Conservation (phyloP, 768 basidiomycete genomes). For the Dioszegia hungarica region DNA sequence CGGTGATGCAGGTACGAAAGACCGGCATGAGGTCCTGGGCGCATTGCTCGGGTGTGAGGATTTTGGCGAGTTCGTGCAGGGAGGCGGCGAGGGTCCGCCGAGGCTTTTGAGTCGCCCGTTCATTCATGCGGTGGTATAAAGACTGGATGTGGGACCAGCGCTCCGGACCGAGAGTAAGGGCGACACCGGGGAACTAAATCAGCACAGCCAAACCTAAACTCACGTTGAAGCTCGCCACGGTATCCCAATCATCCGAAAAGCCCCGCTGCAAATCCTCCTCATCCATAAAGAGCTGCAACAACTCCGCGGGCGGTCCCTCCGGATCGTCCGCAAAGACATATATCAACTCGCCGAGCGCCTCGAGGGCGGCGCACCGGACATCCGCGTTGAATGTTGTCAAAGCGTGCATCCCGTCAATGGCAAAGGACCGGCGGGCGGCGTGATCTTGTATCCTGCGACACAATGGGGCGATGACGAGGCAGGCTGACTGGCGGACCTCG, state of each 20-base stretch:
- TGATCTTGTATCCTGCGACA: constrained; percentile 60
- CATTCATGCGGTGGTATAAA: constrained; percentile 63
- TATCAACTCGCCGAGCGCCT: constrained; percentile 83
- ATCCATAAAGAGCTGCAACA: constrained; percentile 72
- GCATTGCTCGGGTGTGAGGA: constrained; percentile 69
- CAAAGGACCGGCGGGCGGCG: constrained; percentile 59
- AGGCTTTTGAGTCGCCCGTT: constrained; percentile 61
- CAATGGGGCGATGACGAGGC: constrained; percentile 78
- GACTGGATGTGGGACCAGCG: constrained; percentile 70
- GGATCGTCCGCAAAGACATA: constrained; percentile 65
- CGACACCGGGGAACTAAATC: constrained; percentile 78
- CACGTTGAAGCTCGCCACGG: constrained; percentile 49
- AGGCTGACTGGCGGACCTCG: constrained; percentile 81
- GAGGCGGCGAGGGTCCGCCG: constrained; percentile 78
- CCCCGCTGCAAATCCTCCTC: constrained; percentile 6
- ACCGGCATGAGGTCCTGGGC: constrained; percentile 64
- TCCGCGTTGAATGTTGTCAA: constrained; percentile 51
- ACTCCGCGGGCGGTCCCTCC: constrained; percentile 65
- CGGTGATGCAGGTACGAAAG: constrained; percentile 57
- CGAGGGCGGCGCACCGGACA: constrained; percentile 75
- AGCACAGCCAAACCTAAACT: constrained; percentile 14
- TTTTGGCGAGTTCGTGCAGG: constrained; percentile 78
- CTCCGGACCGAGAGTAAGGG: constrained; percentile 67
- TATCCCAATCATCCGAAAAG: constrained; percentile 39
- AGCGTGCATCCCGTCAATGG: constrained; percentile 61